phyloP scores from a whole-genome alignment of 1,284 basidiomycete genomes.

The Malassezia cuniculi region DNA sequence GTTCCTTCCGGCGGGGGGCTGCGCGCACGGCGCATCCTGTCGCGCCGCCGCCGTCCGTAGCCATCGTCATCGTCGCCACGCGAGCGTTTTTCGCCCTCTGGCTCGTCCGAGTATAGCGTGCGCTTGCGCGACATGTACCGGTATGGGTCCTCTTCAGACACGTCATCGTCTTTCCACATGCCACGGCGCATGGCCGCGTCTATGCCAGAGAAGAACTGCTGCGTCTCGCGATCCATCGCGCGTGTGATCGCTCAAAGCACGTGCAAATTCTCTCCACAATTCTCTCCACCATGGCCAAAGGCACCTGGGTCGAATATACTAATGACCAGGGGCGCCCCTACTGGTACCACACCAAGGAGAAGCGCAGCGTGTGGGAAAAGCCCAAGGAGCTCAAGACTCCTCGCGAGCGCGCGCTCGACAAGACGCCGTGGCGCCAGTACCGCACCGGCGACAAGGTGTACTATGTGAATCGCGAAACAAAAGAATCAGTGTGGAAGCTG shows the following conservation, averaged over 20 bases:
- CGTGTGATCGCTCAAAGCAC: too few relatives aligned
- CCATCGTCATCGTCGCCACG: slow-evolving; percentile 20
- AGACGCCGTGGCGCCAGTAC: slow-evolving; percentile 43
- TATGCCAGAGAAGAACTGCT: slow-evolving; percentile 19
- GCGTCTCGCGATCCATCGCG: not conserved
- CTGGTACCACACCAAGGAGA: slow-evolving; percentile 39
- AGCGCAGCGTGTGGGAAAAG: slow-evolving; percentile 42
- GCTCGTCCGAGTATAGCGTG: slow-evolving; percentile 13
- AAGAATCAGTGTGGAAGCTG: slow-evolving; percentile 38
- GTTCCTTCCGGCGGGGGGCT: slow-evolving; percentile 82
- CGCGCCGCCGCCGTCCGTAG: slow-evolving; percentile 9
- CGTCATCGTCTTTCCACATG: too few relatives aligned
- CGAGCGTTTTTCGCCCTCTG: too few relatives aligned
- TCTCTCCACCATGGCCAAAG: not conserved
- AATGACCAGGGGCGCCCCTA: slow-evolving; percentile 35
- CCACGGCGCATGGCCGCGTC: slow-evolving; percentile 17
- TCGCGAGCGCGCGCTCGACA: slow-evolving; percentile 35
- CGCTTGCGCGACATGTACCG: not conserved
- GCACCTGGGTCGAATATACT: slow-evolving; percentile 30
- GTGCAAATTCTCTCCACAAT: not conserved
- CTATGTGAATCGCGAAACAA: slow-evolving; percentile 42
- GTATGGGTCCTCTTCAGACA: too few relatives aligned
- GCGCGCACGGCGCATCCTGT: slow-evolving; percentile 2
- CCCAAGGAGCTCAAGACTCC: slow-evolving; percentile 39
- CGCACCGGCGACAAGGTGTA: slow-evolving; percentile 38